phyloP scores from a whole-genome alignment of 441 rosid species.

The Corymbia citriodora region DNA sequence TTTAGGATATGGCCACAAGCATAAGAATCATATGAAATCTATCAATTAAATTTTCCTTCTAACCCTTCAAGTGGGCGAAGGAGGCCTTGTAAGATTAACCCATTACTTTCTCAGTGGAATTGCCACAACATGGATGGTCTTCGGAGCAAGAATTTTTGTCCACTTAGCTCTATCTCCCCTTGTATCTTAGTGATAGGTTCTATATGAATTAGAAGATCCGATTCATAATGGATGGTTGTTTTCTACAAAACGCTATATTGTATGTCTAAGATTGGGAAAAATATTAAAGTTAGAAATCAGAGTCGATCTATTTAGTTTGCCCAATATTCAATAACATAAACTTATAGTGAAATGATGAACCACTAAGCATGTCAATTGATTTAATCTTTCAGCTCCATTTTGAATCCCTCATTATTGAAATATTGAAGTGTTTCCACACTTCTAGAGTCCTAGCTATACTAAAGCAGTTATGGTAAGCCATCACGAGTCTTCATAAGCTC shows the following conservation, averaged over 20 bases:
- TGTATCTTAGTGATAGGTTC: background rate
- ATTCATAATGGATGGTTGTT: background rate
- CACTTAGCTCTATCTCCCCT: background rate
- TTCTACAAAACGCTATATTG: background rate
- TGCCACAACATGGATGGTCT: background rate
- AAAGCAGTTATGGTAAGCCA: background rate
- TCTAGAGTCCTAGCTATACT: background rate
- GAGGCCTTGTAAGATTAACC: background rate
- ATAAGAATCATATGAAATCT: background rate
- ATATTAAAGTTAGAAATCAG: background rate
- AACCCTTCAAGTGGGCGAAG: background rate
- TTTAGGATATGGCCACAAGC: background rate
- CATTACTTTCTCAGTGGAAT: background rate
- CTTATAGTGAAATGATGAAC: background rate
- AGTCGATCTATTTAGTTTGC: background rate
- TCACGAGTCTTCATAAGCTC: rapidly evolving
- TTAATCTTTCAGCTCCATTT: background rate
- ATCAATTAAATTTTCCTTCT: background rate
- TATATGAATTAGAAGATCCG: rapidly evolving
- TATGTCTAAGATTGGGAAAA: background rate
- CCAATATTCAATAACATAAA: background rate
- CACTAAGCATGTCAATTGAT: background rate
- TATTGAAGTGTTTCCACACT: background rate
- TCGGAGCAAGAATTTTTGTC: background rate
- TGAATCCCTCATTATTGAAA: background rate